Base-by-base conservation (phyloP, 1,284 basidiomycete genomes). In the Ustilago nuda region DNA sequence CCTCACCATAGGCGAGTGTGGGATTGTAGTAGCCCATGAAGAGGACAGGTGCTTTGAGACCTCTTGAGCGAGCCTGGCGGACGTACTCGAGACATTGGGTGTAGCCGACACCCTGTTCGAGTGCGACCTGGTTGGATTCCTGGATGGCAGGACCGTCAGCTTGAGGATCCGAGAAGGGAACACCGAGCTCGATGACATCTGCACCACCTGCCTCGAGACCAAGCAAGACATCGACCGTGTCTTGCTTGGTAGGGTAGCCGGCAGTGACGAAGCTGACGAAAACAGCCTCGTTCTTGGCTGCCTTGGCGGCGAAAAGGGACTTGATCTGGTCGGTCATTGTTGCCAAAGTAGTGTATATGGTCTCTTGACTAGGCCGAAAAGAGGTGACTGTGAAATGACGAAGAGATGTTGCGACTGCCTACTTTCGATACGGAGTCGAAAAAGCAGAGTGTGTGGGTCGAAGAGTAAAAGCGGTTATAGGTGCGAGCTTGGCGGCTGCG, bases 141-240 rank as follows among this genome's bases (percentile, higher is more conserved):
- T 98, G 96, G 75, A 99, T 98, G 6, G 91, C 96, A 93, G 84
- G 84, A 12, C 86, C 86, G 87, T 99, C 96, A 1, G 94, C 96
- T 80, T 95, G 93, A 9, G 96, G 96, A 88, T 99, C 96, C 65
- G 93, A 95, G 88, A 98, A 98, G 51, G 84, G 96, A 41, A 98
- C 90, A 32, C 97, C 97, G 37, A 99, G 90, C 87, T 99, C 96
- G 77, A 99, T 96, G 77, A 98, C 91, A 86, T 98, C 95, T 53
- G 94, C 91, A 27, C 96, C 97, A 55, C 95, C 96, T 52, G 90
- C 89, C 87, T 98, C 92, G 90, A 99, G 92, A 23, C 92, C 92
- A 43, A 98, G 90, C 88, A 98, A 87, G 63, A 96, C 89, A 4
- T 93, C 91, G 15, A 97, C 93, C 0, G 96, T 98, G 71, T 92